Evolutionary conservation across 768 basidiomycete species (phyloP).

Genomic region (Naematelia aurantialba): DNA sequence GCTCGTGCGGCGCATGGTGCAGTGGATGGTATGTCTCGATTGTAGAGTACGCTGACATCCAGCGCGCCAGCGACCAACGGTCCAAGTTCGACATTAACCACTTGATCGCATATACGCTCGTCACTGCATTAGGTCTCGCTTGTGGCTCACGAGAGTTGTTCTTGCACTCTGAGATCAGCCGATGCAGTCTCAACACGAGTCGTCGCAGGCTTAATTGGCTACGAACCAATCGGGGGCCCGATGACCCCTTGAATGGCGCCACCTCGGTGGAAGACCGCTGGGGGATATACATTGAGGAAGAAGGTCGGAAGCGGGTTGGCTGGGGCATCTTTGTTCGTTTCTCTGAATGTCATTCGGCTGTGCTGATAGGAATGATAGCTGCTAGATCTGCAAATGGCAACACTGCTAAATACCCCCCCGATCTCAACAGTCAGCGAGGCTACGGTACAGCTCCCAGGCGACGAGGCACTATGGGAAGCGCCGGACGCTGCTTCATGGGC

Average conservation of each 20-base stretch:
- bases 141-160: constrained; percentile 44
- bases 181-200: constrained; percentile 36
- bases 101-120: constrained; percentile 32
- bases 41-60: background rate
- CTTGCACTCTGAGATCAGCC: constrained; percentile 39
- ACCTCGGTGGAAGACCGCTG: constrained; percentile 17
- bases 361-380: constrained; percentile 15
- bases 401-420: constrained; percentile 25
- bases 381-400: constrained; percentile 32
- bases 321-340: constrained; percentile 46
- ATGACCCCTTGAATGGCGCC: constrained; percentile 9
- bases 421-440: constrained; percentile 33
- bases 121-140: constrained; percentile 29
- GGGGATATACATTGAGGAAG: constrained; percentile 37
- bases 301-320: constrained; percentile 31
- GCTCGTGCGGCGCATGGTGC: constrained; percentile 37
- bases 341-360: constrained; percentile 26
- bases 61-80: constrained; percentile 44
- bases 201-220: constrained; percentile 33
- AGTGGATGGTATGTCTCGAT: constrained; percentile 38
- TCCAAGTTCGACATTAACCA: constrained; percentile 36
- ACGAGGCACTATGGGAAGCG: constrained; percentile 35
- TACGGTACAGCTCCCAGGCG: constrained; percentile 27
- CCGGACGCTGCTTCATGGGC: constrained; percentile 30
- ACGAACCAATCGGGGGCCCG: constrained; percentile 28